Evolutionary conservation across 1,284 basidiomycete species (phyloP).

Genomic region (Sporisorium sorghi): DNA sequence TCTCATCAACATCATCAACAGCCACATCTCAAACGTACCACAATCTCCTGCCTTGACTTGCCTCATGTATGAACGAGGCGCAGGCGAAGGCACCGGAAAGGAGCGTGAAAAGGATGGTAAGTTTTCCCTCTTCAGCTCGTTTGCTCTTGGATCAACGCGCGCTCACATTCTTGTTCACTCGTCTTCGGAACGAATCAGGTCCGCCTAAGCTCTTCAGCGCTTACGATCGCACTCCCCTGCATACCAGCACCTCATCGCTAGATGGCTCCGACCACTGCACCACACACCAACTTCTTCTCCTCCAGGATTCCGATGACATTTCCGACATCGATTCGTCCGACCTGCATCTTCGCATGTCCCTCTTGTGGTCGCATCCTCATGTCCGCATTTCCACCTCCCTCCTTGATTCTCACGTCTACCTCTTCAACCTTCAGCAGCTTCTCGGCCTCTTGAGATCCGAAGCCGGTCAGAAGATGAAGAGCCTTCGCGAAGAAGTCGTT

Average conservation of each 20-base stretch:
- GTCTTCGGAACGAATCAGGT: conserved; percentile 9
- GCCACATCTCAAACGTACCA: conserved; percentile 48
- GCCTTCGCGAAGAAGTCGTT: conserved; percentile 62
- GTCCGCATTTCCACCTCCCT: conserved; percentile 59
- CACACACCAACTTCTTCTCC: conserved; percentile 52
- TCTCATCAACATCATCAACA: conserved; percentile 54
- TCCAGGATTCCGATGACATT: conserved; percentile 60
- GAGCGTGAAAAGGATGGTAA: conserved; percentile 65
- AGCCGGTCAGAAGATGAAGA: conserved; percentile 57
- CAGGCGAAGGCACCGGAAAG: conserved; percentile 63
- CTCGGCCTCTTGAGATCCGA: conserved; percentile 54
- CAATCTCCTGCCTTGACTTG: conserved; percentile 55
- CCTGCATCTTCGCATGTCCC: conserved; percentile 60
- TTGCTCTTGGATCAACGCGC: background rate
- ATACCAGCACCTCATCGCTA: conserved; percentile 24
- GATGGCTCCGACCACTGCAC: conserved; percentile 27
- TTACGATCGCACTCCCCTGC: conserved; percentile 37
- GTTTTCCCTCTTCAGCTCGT: background rate
- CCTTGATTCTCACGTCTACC: conserved; percentile 65
- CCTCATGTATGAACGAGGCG: conserved; percentile 63
- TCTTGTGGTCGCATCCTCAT: conserved; percentile 58
- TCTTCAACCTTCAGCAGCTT: conserved; percentile 55
- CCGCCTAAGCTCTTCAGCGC: conserved; percentile 61
- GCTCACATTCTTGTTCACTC: background rate
- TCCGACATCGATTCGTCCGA: conserved; percentile 57